These are phyloP conservation scores for Sindora glabra DNA, from an alignment of 306 rosid genomes.

Conservation along the genomic window DNA sequence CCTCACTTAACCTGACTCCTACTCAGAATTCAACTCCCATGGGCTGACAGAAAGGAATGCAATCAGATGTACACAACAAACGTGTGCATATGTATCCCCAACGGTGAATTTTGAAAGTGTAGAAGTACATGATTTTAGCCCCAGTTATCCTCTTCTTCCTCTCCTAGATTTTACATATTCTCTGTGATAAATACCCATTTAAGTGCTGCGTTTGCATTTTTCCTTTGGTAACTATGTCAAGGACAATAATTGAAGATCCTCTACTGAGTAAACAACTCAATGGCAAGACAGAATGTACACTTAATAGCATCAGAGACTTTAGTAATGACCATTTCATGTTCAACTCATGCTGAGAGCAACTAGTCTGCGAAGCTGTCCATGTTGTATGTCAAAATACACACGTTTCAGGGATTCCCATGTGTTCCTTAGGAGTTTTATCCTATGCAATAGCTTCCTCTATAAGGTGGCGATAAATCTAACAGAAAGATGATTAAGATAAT, in stretches of 20 bases:
- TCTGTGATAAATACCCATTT: not conserved
- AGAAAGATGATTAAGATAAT: not conserved
- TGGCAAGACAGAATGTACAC: not conserved
- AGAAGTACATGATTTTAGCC: not conserved
- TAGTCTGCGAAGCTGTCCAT: not conserved
- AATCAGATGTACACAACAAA: not conserved
- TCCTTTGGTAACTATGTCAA: not conserved
- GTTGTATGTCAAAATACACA: not conserved
- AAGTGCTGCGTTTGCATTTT: not conserved
- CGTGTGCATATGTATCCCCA: not conserved
- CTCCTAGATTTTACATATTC: not conserved
- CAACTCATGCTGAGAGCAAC: conserved; percentile 1
- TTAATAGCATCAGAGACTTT: not conserved
- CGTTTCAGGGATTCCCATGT: not conserved
- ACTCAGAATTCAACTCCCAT: not conserved
- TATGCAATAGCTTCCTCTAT: not conserved
- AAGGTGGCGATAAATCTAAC: not conserved
- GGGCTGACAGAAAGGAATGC: not conserved
- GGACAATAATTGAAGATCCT: not conserved
- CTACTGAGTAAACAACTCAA: not conserved
- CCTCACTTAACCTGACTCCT: not conserved
- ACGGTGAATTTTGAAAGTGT: not conserved
- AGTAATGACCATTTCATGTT: not conserved
- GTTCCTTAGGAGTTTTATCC: not conserved
- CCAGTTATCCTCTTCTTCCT: not conserved